Percentiles rank a stretch among this genome's conserved stretches.
phyloP scores from a whole-genome alignment of 129 eudicot genomes.

The Scalesia atractyloides region DNA sequence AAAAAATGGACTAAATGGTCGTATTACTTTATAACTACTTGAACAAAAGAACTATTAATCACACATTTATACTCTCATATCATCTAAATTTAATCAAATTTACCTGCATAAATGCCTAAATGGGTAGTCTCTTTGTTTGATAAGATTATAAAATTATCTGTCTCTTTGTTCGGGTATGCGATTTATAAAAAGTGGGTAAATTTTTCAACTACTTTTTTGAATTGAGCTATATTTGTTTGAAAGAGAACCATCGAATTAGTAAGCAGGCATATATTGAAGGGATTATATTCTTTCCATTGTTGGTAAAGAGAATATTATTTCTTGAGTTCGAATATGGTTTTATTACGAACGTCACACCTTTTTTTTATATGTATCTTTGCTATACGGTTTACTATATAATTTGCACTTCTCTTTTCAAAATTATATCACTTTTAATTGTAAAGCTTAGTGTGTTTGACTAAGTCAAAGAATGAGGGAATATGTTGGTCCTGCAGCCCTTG shows the following conservation, averaged over 20 bases:
- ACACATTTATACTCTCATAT: background rate
- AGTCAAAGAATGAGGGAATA: conserved; percentile 6
- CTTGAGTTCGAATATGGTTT: background rate
- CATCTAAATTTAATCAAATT: background rate
- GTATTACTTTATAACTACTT: background rate
- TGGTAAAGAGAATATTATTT: background rate
- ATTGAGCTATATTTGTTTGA: background rate
- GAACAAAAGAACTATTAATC: background rate
- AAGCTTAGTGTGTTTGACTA: background rate
- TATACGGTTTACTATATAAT: background rate
- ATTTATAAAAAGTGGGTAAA: background rate
- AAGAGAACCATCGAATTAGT: background rate
- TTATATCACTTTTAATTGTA: background rate
- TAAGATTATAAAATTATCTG: background rate
- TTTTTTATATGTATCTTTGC: background rate
- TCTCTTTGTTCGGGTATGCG: background rate
- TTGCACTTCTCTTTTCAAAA: background rate
- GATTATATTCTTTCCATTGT: background rate
- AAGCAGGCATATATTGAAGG: background rate
- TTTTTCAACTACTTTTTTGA: background rate
- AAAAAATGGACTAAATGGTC: background rate
- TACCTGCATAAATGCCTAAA: background rate
- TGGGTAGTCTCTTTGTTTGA: background rate
- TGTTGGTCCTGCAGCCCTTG: conserved; percentile 2
- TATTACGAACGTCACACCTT: background rate